Evolutionary conservation across 805 yeast species (phyloP), one percentile per base, ranked within the genome.

Genomic region (Candida railenensis): DNA sequence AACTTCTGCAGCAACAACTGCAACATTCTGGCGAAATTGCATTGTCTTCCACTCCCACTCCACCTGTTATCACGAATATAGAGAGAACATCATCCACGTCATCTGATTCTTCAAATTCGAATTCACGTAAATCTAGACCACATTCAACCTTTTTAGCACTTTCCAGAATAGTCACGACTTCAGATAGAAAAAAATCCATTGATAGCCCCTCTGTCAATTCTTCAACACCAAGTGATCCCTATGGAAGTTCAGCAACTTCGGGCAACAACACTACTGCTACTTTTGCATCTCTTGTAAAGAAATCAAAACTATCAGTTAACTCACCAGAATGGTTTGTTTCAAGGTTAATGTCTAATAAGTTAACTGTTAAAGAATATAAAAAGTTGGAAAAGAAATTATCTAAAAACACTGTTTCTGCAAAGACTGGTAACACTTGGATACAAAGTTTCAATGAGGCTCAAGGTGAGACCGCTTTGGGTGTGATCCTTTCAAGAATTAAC

Each of bases 401-500:
- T 19, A 61, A 59, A 11, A 59, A 54, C 46, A 44, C 48, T 40
- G 46, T 38, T 25, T 48, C 53, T 2, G 48, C 61, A 8, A 63
- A 59, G 40, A 48, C 56, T 4, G 54, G 59, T 12, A 40, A 48
- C 9, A 43, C 45, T 14, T 72, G 76, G 75, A 54, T 63, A 3
- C 56, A 53, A 34, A 53, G 49, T 3, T 72, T 73, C 50, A 55
- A 59, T n/a, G 62, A 60, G n/a, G 66, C 68, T 1, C 76, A 72
- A 52, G 77, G 77, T 16, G 76, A 72, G 46, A 62, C 71, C 3
- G 76, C 76, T 0, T 59, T 72, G 11, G 62, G 74, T 0, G 74
- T 68, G 3, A 59, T 67, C 12, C 60, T 73, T 20, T 56, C 67
- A 2, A 56, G 73, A 34, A 61, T 71, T 33, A 73, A 70, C 52